Base-by-base conservation (phyloP, 164 flowering plant genomes). In the Akebia trifoliata region DNA sequence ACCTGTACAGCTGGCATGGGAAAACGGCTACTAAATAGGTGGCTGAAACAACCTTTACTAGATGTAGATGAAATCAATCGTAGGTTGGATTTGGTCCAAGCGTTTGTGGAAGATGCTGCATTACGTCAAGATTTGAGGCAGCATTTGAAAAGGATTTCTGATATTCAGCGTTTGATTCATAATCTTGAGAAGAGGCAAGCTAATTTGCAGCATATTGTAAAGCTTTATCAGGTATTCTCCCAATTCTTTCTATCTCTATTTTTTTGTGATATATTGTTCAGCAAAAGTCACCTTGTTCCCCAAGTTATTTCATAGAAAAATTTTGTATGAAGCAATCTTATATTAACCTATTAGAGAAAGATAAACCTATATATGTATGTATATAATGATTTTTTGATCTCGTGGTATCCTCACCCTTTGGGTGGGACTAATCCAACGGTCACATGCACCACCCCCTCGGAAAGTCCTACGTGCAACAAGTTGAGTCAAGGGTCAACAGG, bases 1-100 rank as follows among this genome's bases (percentile, higher is more conserved):
- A 90, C 99, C 22, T 90, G 99, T 71, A 90, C 99, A 58, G 92
- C 92, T 67, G 97, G 99, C 61, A 93, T 93, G 99, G 99, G 99
- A 45, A 87, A 87, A 53, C 64, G 96, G 21, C 68, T 93, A 61
- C 74, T 90, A 62, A 86, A 90, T 65, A 87, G 80, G 92, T 90
- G 99, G 99, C 72, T 93, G 53, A 93, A 93, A 60, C 99, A 93
- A 69, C 99, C 97, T 35, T 75, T 93, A 54, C 57, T 86, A 48
- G 94, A 90, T 79, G 84, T 81, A 24, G 54, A 69, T 64, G 96
- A 83, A 65, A 93, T 93, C 59, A 90, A 84, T 60, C 29, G 50
- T 32, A 80, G 97, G 72, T 75, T 90, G 64, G 90, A 93, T 73
- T 61, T 86, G 74, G 99, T 93, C 11, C 97, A 93, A 65, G 78